Base-by-base conservation (phyloP, 2,329 filamentous ascomycete species). In the Botrytis pseudocinerea region DNA sequence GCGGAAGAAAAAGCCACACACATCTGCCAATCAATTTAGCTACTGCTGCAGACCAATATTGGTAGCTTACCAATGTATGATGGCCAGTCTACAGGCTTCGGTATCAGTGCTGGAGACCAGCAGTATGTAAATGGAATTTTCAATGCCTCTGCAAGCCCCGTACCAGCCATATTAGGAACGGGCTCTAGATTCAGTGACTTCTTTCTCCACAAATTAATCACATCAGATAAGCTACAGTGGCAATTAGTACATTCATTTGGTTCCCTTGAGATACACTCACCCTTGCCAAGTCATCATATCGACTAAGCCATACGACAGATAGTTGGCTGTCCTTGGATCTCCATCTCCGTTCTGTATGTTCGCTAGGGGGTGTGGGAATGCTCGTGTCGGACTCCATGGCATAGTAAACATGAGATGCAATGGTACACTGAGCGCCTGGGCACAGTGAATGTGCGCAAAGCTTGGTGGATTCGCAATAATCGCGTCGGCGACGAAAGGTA, bases 361-460 rank as follows among this genome's bases (percentile, higher is more conserved):
- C 22, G 46, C 46, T 51, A 51, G 25, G 22, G 46, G 22, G 46
- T 51, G 10, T 25, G 48, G 22, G 22, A 51, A 51, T 1, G 22
- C 22, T 51, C 22, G 22, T 51, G 48, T 51, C 48, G 9, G 46
- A 48, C 22, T 48, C 61, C 69, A 73, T 71, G 40, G 48, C 25
- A 51, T 51, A 51, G 25, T 51, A 51, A 51, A 51, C 48, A 51
- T 51, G 16, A 51, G 48, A 25, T n/a, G 25, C 25, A 51, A n/a
- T n/a, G 48, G 48, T 7, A 51, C 25, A n/a, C 48, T n/a, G 12
- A 51, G 25, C 5, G 10, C 25, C n/a, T 51, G 48, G 12, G 48
- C 48, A 6, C 48, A 51, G 12, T 51, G 25, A n/a, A 51, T 51
- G 12, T 51, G 25, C 25, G 12, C 48, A n/a, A 51, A 51, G 48